Base-by-base conservation (phyloP, 306 rosid genomes). In the Cicer yamashitae region DNA sequence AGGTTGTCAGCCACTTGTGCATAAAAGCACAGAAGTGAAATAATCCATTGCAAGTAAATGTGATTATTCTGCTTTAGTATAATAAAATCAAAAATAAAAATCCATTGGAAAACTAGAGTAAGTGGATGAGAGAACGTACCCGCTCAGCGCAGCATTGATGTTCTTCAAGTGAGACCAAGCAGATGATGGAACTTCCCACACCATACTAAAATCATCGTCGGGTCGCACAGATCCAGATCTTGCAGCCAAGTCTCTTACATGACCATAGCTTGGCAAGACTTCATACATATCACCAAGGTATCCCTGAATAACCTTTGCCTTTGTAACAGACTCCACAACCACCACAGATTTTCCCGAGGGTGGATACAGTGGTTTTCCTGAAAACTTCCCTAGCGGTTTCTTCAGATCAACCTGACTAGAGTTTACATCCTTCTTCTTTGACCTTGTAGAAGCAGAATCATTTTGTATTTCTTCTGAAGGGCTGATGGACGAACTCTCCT, bases 191-290 rank as follows among this genome's bases (percentile, higher is more conserved):
- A 94, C 99, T 87, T 94, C 99, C 99, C 99, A 94, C 77, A 94
- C 96, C 98, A 94, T 90, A 64, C 96, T 92, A 79, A 94, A 94
- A 84, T 94, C 96, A 56, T 94, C 96, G 69, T 94, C 96, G 9
- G 99, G 99, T 59, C 97, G 83, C 79, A 94, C 99, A 18, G 99
- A 94, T 73, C 99, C 99, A 51, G 98, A 92, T 86, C 96, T 90
- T 37, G 93, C 93, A 73, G 98, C 99, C 92, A 94, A 89, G 87
- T 94, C 99, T 77, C 99, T 90, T 67, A 94, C 91, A 77, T 94
- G 99, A 74, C 99, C 99, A 85, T 92, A 89, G 84, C 99, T 92
- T 52, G 99, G 98, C 89, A 94, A 79, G 70, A 94, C 99, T 81
- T 90, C 97, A 77, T 85, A 94, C 93, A 90, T 82, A 79, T 86